A percentile compares a stretch with the other conserved stretches of the same genome.
These are phyloP conservation scores for Malus hybrid DNA, from an alignment of 331 rosid species.

Conservation along the genomic window DNA sequence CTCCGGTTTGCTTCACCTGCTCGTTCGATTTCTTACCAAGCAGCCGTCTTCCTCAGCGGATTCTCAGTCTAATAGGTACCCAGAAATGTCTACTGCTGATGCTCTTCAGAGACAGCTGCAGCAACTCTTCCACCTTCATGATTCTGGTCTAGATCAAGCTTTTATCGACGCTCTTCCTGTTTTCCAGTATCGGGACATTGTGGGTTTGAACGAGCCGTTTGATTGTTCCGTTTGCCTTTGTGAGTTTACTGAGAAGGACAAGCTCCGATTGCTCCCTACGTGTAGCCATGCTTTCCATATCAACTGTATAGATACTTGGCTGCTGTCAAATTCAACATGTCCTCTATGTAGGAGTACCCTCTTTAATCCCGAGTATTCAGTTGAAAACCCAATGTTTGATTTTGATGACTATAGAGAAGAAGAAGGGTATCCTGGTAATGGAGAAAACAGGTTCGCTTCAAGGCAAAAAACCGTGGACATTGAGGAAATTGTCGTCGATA, in stretches of 20 bases:
- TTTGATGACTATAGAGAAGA: slow-evolving; percentile 76
- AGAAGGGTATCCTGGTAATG: slow-evolving; percentile 49
- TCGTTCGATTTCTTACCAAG: slow-evolving; percentile 86
- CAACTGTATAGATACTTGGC: slow-evolving; percentile 93
- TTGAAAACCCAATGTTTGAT: slow-evolving; percentile 78
- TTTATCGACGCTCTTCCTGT: slow-evolving; percentile 97
- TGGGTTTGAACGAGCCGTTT: slow-evolving; percentile 83
- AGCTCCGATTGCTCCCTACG: slow-evolving; percentile 83
- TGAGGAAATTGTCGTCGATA: slow-evolving; percentile 57
- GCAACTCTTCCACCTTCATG: slow-evolving; percentile 93
- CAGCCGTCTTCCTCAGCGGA: slow-evolving; percentile 69
- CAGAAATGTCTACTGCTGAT: slow-evolving; percentile 77
- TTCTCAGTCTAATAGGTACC: slow-evolving; percentile 52
- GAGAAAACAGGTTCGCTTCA: slow-evolving; percentile 33
- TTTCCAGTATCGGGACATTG: slow-evolving; percentile 80
- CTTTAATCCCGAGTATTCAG: slow-evolving; percentile 41
- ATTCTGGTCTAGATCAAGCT: slow-evolving; percentile 94
- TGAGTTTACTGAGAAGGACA: slow-evolving; percentile 77
- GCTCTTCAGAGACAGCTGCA: slow-evolving; percentile 92
- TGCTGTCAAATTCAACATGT: slow-evolving; percentile 86
- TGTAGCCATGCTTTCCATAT: slow-evolving; percentile 98
- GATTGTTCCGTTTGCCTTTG: slow-evolving; percentile 95
- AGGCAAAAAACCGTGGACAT: slow-evolving; percentile 54
- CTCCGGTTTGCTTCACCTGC: slow-evolving; percentile 90
- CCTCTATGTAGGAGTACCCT: slow-evolving; percentile 93